Evolutionary conservation across 768 basidiomycete genomes (phyloP).

Genomic region (Hygrocybe punicea): DNA sequence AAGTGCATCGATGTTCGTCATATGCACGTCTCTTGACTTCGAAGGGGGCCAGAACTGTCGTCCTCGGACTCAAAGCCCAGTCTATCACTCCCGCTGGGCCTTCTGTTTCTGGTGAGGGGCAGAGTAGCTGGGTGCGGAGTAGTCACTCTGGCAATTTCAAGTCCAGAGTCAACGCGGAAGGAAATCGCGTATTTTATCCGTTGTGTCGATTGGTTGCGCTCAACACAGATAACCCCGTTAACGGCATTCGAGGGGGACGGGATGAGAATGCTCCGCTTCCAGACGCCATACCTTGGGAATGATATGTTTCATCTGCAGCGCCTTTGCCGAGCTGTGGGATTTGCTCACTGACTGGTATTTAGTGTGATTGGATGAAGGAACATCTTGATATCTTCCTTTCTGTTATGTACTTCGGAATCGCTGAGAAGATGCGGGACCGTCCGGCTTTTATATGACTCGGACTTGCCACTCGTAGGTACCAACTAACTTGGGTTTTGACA

Average conservation of each 20-base stretch:
- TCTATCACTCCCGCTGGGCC: conserved; percentile 12
- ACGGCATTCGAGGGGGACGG: conserved; percentile 20
- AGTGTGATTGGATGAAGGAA: too few species aligned
- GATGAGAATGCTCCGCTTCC: conserved; percentile 19
- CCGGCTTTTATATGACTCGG: too few species aligned
- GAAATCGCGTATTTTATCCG: conserved; percentile 25
- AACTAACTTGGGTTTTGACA: too few species aligned
- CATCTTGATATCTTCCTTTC: too few species aligned
- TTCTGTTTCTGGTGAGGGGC: conserved; percentile 13
- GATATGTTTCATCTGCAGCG: too few species aligned
- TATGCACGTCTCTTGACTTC: conserved; percentile 30
- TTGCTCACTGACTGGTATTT: too few species aligned
- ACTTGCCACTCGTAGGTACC: too few species aligned
- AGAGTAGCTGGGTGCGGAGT: conserved; percentile 24
- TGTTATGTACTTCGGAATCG: too few species aligned
- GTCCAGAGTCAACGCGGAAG: conserved; percentile 18
- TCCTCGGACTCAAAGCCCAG: conserved; percentile 25
- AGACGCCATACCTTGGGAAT: conserved; percentile 19
- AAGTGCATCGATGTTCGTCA: conserved; percentile 32
- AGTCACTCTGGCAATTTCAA: conserved; percentile 16
- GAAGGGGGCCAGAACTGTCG: conserved; percentile 15
- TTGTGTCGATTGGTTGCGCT: conserved; percentile 31
- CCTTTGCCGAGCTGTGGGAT: too few species aligned
- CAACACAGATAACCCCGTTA: conserved; percentile 14
- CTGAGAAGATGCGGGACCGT: too few species aligned